phyloP scores from a whole-genome alignment of 2,329 filamentous ascomycete genomes.

The Biscogniauxia sp. region DNA sequence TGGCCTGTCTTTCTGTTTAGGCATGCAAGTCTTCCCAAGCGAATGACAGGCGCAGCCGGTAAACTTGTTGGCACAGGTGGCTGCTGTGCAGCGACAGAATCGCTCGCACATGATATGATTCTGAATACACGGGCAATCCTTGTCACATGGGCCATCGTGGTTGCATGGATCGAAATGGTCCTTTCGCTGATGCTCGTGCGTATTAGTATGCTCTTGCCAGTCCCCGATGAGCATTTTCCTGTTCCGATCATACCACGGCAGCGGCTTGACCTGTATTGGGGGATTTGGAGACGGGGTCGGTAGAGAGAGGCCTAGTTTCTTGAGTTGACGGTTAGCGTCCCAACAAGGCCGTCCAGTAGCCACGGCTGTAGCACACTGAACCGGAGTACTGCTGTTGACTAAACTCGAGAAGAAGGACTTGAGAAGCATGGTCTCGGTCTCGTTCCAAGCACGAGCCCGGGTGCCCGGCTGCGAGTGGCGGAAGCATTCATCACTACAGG shows the following conservation, averaged over 20 bases:
- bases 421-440: constrained; percentile 48
- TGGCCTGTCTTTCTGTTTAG: constrained; percentile 54
- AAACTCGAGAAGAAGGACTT: constrained; percentile 45
- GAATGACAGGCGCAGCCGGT: constrained; percentile 64
- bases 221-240: constrained; percentile 53
- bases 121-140: constrained; percentile 61
- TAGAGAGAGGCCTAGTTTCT: constrained; percentile 37
- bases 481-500: constrained; percentile 42
- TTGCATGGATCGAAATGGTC: constrained; percentile 63
- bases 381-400: constrained; percentile 40
- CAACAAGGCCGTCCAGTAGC: constrained; percentile 52
- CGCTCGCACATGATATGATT: constrained; percentile 68
- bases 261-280: constrained; percentile 38
- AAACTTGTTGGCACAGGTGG: constrained; percentile 61
- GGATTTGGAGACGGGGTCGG: constrained; percentile 29
- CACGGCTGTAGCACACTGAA: constrained; percentile 50
- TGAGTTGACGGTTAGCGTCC: constrained; percentile 47
- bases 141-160: constrained; percentile 66
- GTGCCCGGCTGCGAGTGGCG: constrained; percentile 33
- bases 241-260: constrained; percentile 56
- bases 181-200: constrained; percentile 54
- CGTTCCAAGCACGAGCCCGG: constrained; percentile 43
- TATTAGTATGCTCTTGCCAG: constrained; percentile 54
- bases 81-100: constrained; percentile 62
- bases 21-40: constrained; percentile 56